Conservation (phyloP, 805 yeast genomes). For the Teunomyces tritomae region DNA sequence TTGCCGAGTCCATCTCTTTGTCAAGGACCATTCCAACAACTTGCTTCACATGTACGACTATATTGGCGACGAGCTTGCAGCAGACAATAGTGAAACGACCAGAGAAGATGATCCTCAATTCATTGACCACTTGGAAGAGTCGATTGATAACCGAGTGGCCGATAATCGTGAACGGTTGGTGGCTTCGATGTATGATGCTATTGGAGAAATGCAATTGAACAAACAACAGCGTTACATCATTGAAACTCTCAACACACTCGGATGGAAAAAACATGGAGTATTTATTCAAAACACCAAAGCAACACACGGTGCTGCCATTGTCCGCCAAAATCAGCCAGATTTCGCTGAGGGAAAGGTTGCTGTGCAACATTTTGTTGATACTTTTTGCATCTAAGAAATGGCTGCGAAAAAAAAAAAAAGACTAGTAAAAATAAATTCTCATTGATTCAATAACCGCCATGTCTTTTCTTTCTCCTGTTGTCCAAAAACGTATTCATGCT, state of each 20-base stretch:
- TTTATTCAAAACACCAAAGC: conserved; percentile 62
- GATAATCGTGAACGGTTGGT: conserved; percentile 51
- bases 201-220: conserved; percentile 42
- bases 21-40: conserved; percentile 24
- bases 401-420: too few species aligned
- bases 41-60: conserved; percentile 27
- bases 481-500: not conserved
- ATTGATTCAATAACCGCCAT: not conserved
- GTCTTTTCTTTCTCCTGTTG: not conserved
- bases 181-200: conserved; percentile 61
- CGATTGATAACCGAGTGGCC: conserved; percentile 11
- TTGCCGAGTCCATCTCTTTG: conserved; percentile 26
- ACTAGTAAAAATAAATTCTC: not conserved
- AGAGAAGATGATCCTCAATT: conserved; percentile 4
- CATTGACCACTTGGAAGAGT: conserved; percentile 13
- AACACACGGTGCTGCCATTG: conserved; percentile 82
- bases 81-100: not conserved
- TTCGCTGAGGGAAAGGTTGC: conserved; percentile 71
- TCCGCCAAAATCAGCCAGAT: conserved; percentile 48
- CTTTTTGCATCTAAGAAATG: not conserved
- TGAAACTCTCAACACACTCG: conserved; percentile 51
- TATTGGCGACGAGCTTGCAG: conserved; percentile 12
- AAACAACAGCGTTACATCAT: conserved; percentile 51
- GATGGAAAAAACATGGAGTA: conserved; percentile 72
- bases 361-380: conserved; percentile 59